Base-by-base conservation (phyloP, 2,329 filamentous ascomycete species). In the Trichoderma sp. region DNA sequence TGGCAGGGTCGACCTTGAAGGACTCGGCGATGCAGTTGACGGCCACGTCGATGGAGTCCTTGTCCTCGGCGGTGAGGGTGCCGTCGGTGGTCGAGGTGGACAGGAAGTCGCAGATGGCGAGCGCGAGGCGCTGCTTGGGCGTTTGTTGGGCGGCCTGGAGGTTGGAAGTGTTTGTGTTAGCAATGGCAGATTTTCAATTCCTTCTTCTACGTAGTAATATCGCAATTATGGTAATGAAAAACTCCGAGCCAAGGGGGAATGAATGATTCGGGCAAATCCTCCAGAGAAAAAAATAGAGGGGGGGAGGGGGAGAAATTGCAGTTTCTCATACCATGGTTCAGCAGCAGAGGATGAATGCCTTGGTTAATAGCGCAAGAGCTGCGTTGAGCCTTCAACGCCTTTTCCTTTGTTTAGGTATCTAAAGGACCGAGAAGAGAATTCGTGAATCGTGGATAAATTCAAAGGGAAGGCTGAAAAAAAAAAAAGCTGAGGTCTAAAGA, bases 71-170 rank as follows among this genome's bases (percentile, higher is more conserved):
- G 66, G 90, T 87, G 69, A 99, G 87, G 55, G 94, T 97, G 76
- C 96, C 96, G 79, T 99, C 96, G 71, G 89, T 91, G 74, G 93
- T 84, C 56, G 94, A 97, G 70, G 88, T 90, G 75, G 87, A 87
- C 71, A 99, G 91, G 85, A 97, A 99, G 83, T 98, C 93, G 84
- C 97, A 93, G 81, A 99, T 95, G 75, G 96, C 93, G 79, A 99
- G 92, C 80, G 96, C 96, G 72, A 99, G 91, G 83, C 94, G 93
- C 88, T 99, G 88, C 80, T 88, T 87, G 69, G 86, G 83, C 65
- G 84, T 83, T 54, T 83, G 75, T 68, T 75, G 81, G 70, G 83
- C 71, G 59, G 76, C 74, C 77, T 78, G 52, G 5, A 13, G 7
- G 13, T 13, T 16, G 8, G 21, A 13, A 26, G 5, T 16, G 16